These are phyloP conservation scores for Metschnikowia proteae DNA, from an alignment of 805 yeast species.

Conservation along the genomic window DNA sequence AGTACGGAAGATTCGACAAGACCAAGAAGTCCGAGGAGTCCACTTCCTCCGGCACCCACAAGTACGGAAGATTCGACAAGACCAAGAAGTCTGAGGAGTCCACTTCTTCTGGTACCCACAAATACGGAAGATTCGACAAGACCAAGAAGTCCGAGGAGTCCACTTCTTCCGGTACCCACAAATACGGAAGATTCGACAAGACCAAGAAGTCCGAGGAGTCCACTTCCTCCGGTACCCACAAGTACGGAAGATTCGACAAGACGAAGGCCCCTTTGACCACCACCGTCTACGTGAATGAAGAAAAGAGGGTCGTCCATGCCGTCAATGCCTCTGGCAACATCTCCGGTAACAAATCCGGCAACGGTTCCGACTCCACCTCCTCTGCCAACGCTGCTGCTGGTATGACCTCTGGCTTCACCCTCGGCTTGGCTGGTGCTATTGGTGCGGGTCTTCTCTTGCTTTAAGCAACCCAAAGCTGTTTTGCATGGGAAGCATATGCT, in stretches of 20 bases:
- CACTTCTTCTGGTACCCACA: constrained; percentile 26
- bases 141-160: constrained; percentile 15
- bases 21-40: constrained; percentile 13
- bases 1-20: constrained; percentile 20
- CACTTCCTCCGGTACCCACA: constrained; percentile 32
- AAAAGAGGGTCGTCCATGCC: constrained; percentile 11
- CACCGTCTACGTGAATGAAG: constrained; percentile 29
- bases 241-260: constrained; percentile 33
- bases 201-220: constrained; percentile 35
- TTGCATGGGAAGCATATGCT: not conserved
- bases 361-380: constrained; percentile 22
- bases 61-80: constrained; percentile 54
- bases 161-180: constrained; percentile 26
- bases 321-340: constrained; percentile 7
- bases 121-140: constrained; percentile 24
- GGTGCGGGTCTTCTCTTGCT: constrained; percentile 49
- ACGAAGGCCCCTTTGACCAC: constrained; percentile 33
- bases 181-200: constrained; percentile 31
- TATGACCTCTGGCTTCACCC: constrained; percentile 18
- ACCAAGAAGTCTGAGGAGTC: constrained; percentile 27
- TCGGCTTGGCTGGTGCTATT: constrained; percentile 41
- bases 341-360: constrained; percentile 18
- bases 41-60: constrained; percentile 39
- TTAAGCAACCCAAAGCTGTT: constrained; percentile 6
- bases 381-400: constrained; percentile 22